Percentiles rank a stretch among this genome's conserved stretches.
These are phyloP conservation scores for Botryotinia convoluta DNA, from an alignment of 2,329 filamentous ascomycete species.

Conservation along the genomic window DNA sequence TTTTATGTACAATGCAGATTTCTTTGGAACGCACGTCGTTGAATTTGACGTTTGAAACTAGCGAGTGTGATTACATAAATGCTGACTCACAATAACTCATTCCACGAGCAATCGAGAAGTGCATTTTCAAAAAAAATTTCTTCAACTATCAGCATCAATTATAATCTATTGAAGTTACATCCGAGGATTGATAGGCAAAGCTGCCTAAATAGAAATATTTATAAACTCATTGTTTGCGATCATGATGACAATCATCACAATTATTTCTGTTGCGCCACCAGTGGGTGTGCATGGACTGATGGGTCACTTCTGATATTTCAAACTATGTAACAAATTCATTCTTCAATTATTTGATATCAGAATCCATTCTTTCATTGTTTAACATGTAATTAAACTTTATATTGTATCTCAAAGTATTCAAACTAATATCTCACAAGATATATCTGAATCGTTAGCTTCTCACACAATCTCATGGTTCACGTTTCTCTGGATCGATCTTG, in stretches of 20 bases:
- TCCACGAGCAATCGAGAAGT: not conserved
- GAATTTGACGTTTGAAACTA: not conserved
- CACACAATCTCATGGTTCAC: not conserved
- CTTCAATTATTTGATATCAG: not conserved
- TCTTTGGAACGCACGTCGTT: not conserved
- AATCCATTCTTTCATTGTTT: not conserved
- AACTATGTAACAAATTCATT: not conserved
- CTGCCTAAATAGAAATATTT: too few relatives aligned
- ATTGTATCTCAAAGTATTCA: not conserved
- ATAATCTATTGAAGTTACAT: not conserved
- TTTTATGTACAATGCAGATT: not conserved
- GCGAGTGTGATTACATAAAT: slow-evolving; percentile 8
- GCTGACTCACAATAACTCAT: not conserved
- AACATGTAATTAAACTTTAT: too few relatives aligned
- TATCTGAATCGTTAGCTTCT: not conserved
- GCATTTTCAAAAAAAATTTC: not conserved
- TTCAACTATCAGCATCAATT: not conserved
- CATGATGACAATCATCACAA: not conserved
- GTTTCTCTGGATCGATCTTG: not conserved
- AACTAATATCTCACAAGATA: not conserved
- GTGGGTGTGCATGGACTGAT: not conserved
- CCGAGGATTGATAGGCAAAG: not conserved
- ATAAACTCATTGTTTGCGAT: not conserved
- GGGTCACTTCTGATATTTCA: not conserved
- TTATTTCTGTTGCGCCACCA: not conserved